phyloP scores from a whole-genome alignment of 2,329 filamentous ascomycete genomes.

The Alternaria ethzedia region DNA sequence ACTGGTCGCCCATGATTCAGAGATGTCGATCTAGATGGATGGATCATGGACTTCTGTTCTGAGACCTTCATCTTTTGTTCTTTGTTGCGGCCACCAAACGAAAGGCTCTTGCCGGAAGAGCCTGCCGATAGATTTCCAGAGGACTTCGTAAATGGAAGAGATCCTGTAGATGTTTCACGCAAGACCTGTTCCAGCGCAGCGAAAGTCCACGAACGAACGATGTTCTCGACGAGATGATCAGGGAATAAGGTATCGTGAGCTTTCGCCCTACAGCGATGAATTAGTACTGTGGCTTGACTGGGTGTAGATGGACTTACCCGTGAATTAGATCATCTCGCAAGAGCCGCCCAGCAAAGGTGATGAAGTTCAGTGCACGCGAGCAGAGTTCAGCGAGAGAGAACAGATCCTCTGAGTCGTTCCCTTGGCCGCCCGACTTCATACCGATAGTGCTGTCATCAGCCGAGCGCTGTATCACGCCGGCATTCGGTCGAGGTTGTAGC shows the following conservation, averaged over 20 bases:
- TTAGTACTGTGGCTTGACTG: slow-evolving; percentile 18
- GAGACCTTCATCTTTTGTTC: slow-evolving; percentile 69
- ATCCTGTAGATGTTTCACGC: slow-evolving; percentile 73
- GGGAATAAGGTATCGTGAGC: slow-evolving; percentile 39
- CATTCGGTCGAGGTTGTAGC: slow-evolving; percentile 37
- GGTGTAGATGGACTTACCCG: slow-evolving; percentile 53
- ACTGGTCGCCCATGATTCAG: slow-evolving; percentile 51
- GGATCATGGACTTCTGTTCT: slow-evolving; percentile 74
- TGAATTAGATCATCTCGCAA: slow-evolving; percentile 78
- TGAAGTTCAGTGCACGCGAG: slow-evolving; percentile 80
- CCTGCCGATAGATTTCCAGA: slow-evolving; percentile 30
- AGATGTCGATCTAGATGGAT: slow-evolving; percentile 70
- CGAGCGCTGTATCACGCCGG: slow-evolving; percentile 33
- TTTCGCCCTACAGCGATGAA: slow-evolving; percentile 34
- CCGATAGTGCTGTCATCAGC: slow-evolving; percentile 41
- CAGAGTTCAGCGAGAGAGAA: slow-evolving; percentile 85
- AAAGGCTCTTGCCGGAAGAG: slow-evolving; percentile 56
- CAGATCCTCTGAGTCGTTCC: slow-evolving; percentile 74
- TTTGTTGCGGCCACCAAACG: slow-evolving; percentile 55
- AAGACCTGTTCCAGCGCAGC: slow-evolving; percentile 77
- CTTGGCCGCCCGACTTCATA: slow-evolving; percentile 24
- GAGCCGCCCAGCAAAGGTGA: slow-evolving; percentile 78
- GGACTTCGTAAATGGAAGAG: slow-evolving; percentile 66
- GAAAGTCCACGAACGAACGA: slow-evolving; percentile 80
- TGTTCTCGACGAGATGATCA: slow-evolving; percentile 69